Evolutionary conservation across 2,329 filamentous ascomycete species (phyloP).

Genomic region (Arthrinium phaeospermum): DNA sequence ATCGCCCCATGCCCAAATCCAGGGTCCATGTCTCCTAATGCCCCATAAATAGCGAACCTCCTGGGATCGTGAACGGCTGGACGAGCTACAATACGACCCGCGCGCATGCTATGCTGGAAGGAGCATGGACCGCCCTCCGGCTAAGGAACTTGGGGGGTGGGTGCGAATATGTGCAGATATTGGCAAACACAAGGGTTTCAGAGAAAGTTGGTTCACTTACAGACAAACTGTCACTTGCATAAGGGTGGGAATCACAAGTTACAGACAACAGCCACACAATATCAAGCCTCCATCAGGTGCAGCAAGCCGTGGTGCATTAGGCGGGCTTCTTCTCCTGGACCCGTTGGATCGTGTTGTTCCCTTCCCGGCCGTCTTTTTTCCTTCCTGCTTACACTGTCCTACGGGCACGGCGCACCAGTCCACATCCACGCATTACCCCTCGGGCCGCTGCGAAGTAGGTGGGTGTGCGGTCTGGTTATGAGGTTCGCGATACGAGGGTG

Average conservation of each 20-base stretch:
- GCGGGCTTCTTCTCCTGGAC: neutral
- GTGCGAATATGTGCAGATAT: conserved; percentile 14
- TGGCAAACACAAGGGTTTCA: conserved; percentile 15
- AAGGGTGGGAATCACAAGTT: conserved; percentile 25
- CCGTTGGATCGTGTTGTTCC: neutral
- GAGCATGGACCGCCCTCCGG: conserved; percentile 8
- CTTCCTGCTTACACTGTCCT: conserved; percentile 7
- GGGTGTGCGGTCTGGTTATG: neutral
- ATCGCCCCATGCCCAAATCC: conserved; percentile 14
- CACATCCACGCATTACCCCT: conserved; percentile 6
- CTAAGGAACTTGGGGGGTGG: neutral
- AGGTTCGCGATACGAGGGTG: conserved; percentile 2
- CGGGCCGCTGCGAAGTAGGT: neutral
- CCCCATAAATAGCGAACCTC: conserved; percentile 5
- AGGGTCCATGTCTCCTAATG: conserved; percentile 3
- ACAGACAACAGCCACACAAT: conserved; percentile 21
- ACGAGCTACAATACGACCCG: conserved; percentile 3
- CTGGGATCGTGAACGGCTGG: conserved; percentile 3
- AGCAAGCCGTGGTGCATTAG: conserved; percentile 23
- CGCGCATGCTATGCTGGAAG: conserved; percentile 14
- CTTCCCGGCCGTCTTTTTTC: neutral
- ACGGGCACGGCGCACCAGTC: neutral
- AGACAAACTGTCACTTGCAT: conserved; percentile 36
- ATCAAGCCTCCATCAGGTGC: conserved; percentile 25
- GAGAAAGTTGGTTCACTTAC: conserved; percentile 32